Evolutionary conservation across 2,329 filamentous ascomycete species (phyloP).

Genomic region (Mollisiaceae sp.): DNA sequence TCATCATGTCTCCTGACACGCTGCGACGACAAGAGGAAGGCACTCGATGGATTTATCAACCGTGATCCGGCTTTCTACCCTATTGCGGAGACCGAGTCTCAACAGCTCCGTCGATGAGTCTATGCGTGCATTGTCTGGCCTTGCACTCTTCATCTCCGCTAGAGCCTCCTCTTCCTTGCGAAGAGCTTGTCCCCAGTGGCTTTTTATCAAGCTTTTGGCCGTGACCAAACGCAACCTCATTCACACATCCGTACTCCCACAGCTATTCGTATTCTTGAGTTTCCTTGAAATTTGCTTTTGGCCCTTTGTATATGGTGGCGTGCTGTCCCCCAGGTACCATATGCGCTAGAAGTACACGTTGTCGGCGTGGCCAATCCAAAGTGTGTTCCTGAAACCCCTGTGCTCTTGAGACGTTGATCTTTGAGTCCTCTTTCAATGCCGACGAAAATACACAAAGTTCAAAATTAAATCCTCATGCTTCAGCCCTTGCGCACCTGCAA

Average conservation of each 20-base stretch:
- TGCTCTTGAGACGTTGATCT: conserved; percentile 10
- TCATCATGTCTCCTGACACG: conserved; percentile 4
- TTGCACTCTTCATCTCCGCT: not conserved
- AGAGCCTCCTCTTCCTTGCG: conserved; percentile 2
- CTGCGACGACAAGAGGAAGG: not conserved
- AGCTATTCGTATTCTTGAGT: not conserved
- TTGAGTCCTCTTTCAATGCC: conserved; percentile 3
- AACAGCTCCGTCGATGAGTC: not conserved
- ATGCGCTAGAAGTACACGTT: not conserved
- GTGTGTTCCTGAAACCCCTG: conserved; percentile 5
- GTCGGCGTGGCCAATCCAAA: not conserved
- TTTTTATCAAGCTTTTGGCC: not conserved
- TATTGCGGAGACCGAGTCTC: not conserved
- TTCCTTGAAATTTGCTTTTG: not conserved
- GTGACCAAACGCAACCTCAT: not conserved
- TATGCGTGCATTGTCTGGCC: not conserved
- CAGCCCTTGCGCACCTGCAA: not conserved
- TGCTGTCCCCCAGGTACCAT: not conserved
- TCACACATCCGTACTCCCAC: not conserved
- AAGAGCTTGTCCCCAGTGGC: not conserved
- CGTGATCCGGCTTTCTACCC: not conserved
- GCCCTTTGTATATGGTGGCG: not conserved
- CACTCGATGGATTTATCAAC: not conserved
- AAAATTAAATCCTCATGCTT: conserved; percentile 12
- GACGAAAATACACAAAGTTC: not conserved